A percentile compares a stretch with the other conserved stretches of the same genome.
Evolutionary conservation across 2,329 filamentous ascomycete species (phyloP).

Genomic region (Claviceps maximensis): DNA sequence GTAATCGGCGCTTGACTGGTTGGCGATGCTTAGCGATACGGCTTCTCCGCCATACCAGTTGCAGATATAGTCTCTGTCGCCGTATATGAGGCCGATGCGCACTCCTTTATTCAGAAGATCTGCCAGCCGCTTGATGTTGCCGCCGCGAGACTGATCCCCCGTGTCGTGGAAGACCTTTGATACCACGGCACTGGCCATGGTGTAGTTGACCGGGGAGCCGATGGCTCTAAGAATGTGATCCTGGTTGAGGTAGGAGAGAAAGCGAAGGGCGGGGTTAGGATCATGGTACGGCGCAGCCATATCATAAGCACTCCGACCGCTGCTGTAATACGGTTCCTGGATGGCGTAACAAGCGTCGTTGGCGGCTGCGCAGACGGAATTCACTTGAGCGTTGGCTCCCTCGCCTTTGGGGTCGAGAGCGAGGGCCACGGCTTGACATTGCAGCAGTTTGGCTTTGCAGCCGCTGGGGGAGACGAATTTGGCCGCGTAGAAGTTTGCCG

Average conservation of each 20-base stretch:
- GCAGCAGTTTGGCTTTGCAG: slow-evolving; percentile 38
- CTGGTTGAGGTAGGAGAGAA: slow-evolving; percentile 51
- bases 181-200: slow-evolving; percentile 33
- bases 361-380: slow-evolving; percentile 40
- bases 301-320: slow-evolving; percentile 46
- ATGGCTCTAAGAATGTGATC: slow-evolving; percentile 42
- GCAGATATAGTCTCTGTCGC: slow-evolving; percentile 49
- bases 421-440: slow-evolving; percentile 33
- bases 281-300: slow-evolving; percentile 42
- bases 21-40: slow-evolving; percentile 49
- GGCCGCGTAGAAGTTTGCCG: slow-evolving; percentile 32
- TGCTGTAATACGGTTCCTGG: slow-evolving; percentile 41
- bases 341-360: slow-evolving; percentile 32
- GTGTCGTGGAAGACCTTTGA: slow-evolving; percentile 32
- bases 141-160: slow-evolving; percentile 50
- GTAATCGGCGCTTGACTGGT: slow-evolving; percentile 33
- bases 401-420: slow-evolving; percentile 26
- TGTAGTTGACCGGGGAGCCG: slow-evolving; percentile 49
- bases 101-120: slow-evolving; percentile 48
- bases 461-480: slow-evolving; percentile 24
- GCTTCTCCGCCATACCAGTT: slow-evolving; percentile 65
- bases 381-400: slow-evolving; percentile 25
- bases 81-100: slow-evolving; percentile 59
- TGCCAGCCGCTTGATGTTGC: slow-evolving; percentile 45
- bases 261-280: slow-evolving; percentile 50